Evolutionary conservation across 176 grass and related monocot species (phyloP).

Genomic region (Carex cristatella): DNA sequence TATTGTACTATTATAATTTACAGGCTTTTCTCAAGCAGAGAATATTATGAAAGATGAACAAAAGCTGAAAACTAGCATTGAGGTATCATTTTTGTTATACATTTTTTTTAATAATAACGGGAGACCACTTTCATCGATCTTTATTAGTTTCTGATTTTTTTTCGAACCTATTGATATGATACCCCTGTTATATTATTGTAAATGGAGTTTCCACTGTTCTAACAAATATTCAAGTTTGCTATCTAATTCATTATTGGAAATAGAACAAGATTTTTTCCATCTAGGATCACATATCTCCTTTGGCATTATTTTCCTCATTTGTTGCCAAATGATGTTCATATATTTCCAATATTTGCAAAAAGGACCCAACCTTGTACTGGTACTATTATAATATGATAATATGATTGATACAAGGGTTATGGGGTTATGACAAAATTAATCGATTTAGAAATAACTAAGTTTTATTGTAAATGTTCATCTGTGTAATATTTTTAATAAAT

Average conservation of each 20-base stretch:
- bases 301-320: background rate
- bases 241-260: background rate
- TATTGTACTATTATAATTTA: conserved; percentile 12
- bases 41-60: conserved; percentile 30
- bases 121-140: background rate
- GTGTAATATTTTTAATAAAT: background rate
- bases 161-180: background rate
- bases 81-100: conserved; percentile 37
- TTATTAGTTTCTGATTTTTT: background rate
- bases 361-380: background rate
- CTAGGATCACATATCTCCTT: background rate
- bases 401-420: background rate
- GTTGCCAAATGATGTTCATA: background rate
- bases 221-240: background rate
- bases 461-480: background rate
- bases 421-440: background rate
- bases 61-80: conserved; percentile 37
- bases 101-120: background rate
- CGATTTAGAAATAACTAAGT: background rate
- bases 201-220: background rate
- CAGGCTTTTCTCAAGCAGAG: conserved; percentile 38
- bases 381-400: background rate
- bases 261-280: background rate
- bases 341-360: background rate
- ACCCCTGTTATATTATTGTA: background rate